Base-by-base conservation (phyloP, 768 basidiomycete genomes). In the Russula emetica region DNA sequence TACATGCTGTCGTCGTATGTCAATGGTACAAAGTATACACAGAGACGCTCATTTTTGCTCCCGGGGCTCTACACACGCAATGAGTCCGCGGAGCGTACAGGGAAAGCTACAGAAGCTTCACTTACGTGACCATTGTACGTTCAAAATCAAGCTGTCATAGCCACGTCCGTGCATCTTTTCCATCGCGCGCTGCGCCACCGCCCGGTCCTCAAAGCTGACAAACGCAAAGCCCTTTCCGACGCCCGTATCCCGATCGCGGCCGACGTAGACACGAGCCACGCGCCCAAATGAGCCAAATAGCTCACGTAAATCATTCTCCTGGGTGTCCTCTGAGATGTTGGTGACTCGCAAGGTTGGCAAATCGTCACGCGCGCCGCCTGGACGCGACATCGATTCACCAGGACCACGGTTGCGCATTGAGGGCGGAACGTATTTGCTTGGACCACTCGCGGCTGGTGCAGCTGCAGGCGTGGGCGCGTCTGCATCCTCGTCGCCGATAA, bases 221-320 rank as follows among this genome's bases (percentile, higher is more conserved):
- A 98, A 98, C 18, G 95, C 96, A 74, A 96, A 97, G 55, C 96
- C 96, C 76, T 96, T 97, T 62, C 94, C 94, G 24, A 89, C 83
- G 52, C 95, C 92, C 10, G 96, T 98, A 71, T 97, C 95, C 58
- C 93, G 82, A 74, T 99, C 97, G 51, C 91, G 82, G 28, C 96
- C 97, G 53, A 99, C 90, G 75, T 94, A 98, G 57, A 98, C 94
- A 58, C 97, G 79, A 38, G 85, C 87, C 40, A 95, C 88, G 18
- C 88, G 81, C 0, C 94, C 93, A 74, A 98, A 97, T 22, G 78
- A 74, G 56, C 86, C 84, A 73, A 99, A 98, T 42, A 99, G 80
- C 24, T 94, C 94, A 60, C 95, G 87, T 28, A 99, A 78, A 76
- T 99, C 97, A 71, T 85, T 87, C 73, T 99, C 97, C 69, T 90